phyloP scores from a whole-genome alignment of 73 alveolate genomes.

The Tetrahymena malaccensis region DNA sequence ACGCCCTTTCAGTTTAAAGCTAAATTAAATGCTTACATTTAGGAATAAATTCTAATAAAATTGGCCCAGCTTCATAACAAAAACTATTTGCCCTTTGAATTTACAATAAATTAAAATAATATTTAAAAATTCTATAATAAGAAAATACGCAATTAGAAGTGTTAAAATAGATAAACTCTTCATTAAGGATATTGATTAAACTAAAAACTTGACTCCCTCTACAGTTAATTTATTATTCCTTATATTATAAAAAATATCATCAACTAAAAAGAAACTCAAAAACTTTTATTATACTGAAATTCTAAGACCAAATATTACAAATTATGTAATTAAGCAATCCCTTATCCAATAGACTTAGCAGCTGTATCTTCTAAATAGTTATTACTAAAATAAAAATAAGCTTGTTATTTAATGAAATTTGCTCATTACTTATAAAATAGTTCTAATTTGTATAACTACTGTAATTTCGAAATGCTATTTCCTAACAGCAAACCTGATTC shows the following conservation, averaged over 20 bases:
- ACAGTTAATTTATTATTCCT: not conserved
- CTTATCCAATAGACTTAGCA: not conserved
- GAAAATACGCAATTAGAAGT: not conserved
- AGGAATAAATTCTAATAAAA: not conserved
- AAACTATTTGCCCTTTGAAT: not conserved
- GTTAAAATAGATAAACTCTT: not conserved
- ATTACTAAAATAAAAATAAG: not conserved
- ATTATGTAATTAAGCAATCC: not conserved
- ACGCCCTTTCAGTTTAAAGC: not conserved
- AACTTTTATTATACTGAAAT: not conserved
- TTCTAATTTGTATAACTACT: not conserved
- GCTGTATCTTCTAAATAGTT: not conserved
- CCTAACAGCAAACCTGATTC: not conserved
- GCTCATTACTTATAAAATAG: not conserved
- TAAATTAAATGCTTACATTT: not conserved
- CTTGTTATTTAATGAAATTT: no score
- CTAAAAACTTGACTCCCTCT: not conserved
- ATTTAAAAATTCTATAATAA: no score
- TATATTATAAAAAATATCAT: no score
- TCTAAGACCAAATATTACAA: not conserved
- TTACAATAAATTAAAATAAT: no score
- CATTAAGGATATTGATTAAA: not conserved
- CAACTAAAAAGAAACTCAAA: no score
- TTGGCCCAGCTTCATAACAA: no score
- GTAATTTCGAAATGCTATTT: not conserved